These are phyloP conservation scores for Theileria orientalis DNA, from an alignment of 169 alveolate genomes.

Conservation along the genomic window DNA sequence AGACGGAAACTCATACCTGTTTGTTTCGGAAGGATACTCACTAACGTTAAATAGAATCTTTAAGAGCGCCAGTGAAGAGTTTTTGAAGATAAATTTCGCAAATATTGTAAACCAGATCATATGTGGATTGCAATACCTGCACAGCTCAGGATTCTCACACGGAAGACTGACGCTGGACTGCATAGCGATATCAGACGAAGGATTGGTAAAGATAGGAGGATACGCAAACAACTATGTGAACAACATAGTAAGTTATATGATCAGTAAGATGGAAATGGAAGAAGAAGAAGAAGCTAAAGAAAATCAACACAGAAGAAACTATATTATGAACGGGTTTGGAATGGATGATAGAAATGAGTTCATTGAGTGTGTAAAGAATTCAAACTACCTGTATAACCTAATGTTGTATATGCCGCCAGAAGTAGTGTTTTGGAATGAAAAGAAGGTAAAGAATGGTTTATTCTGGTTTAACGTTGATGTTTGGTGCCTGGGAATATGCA, in stretches of 20 bases:
- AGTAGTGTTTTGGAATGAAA: neutral
- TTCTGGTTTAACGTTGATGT: conserved; percentile 35
- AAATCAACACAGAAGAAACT: neutral
- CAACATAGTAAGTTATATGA: neutral
- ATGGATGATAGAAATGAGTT: conserved; percentile 6
- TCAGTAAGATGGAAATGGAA: neutral
- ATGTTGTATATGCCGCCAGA: conserved; percentile 34
- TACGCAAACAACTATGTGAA: conserved; percentile 29
- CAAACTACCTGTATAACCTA: neutral
- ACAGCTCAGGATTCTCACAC: conserved; percentile 46
- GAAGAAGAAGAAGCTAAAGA: neutral
- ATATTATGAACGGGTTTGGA: neutral
- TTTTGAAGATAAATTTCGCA: too few relatives aligned
- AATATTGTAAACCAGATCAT: conserved; percentile 26
- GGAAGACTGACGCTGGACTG: conserved; percentile 40
- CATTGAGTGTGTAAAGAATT: neutral
- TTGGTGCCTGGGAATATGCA: conserved; percentile 54
- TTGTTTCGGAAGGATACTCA: conserved; percentile 53
- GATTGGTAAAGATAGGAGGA: conserved; percentile 52
- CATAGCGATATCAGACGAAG: conserved; percentile 25
- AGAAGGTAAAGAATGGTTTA: neutral
- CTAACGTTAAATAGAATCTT: conserved; percentile 37
- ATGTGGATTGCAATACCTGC: conserved; percentile 51
- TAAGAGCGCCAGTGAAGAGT: neutral
- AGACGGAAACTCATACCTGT: conserved; percentile 8